Base-by-base conservation (phyloP, 1,284 basidiomycete genomes). In the Caloboletus firmus region DNA sequence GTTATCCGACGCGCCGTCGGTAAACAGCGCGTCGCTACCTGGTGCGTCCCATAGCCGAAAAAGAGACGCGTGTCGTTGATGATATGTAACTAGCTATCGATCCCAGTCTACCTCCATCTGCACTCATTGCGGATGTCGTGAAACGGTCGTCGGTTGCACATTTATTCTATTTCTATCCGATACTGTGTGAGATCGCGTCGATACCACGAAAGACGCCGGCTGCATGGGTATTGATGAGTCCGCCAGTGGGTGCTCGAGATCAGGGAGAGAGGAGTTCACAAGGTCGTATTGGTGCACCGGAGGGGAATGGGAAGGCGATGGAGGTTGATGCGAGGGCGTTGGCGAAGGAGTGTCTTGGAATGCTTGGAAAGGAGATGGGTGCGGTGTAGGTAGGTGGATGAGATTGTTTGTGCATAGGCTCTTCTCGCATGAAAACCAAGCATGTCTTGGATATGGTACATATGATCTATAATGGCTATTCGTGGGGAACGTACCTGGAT, bases 111-210 rank as follows among this genome's bases (percentile, higher is more conserved):
- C 63, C 74, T 17, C 80, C 80, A 1, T 75, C 78, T 24, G 70
- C 73, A 18, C 72, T 89, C 9, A 78, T 93, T 32, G 75, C 83
- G 1, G 84, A 90, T 56, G 80, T 85, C 0, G 80, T 87, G 13
- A 83, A 83, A 58, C 82, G 87, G 0, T 94, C 92, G 1, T 70
- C 82, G 0, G 78, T 84, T 22, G 91, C 88, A 0, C 93, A 94
- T 65, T 74, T 97, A 11, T 94, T 95, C 78, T 84, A 89, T 62
- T 85, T 95, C 58, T 95, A 95, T 64, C 76, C 83, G 0, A 73
- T 89, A 2, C 70, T 97, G 7, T 87, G 88, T 60, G 86, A 93
- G 61, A 85, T 96, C 45, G 85, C 82, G 2, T 83, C 89, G 8
- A 79, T 86, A 53, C 81, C 84, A 0, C 75, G 83, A 28, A 81